Evolutionary conservation across 2,329 filamentous ascomycete genomes (phyloP).

Genomic region (Colletotrichum higginsianum): DNA sequence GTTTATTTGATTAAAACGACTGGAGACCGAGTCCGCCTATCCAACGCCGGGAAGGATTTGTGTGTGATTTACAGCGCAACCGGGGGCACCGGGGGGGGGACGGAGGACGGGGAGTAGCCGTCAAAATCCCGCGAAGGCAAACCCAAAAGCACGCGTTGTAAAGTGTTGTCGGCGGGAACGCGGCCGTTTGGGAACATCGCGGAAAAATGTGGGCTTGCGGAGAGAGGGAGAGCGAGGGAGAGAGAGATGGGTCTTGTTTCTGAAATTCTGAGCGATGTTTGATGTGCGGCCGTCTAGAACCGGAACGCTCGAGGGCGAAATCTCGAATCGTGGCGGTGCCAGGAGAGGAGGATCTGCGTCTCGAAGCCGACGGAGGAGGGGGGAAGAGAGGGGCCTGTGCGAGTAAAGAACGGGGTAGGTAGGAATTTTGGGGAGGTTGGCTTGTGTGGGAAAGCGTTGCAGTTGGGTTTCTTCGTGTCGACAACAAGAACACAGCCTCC

Average conservation of each 20-base stretch:
- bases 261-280: conserved; percentile 26
- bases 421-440: not conserved
- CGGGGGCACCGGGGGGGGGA: not conserved
- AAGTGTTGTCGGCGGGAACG: conserved; percentile 2
- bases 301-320: conserved; percentile 24
- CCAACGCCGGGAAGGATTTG: not conserved
- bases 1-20: conserved; percentile 16
- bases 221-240: conserved; percentile 9
- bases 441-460: conserved; percentile 14
- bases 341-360: conserved; percentile 30
- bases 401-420: conserved; percentile 14
- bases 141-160: not conserved
- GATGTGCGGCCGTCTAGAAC: conserved; percentile 38
- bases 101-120: too few relatives aligned
- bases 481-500: conserved; percentile 32
- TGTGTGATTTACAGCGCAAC: conserved; percentile 8
- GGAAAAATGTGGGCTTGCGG: conserved; percentile 25
- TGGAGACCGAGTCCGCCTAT: not conserved
- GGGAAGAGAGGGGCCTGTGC: conserved; percentile 18
- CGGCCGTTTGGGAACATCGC: not conserved
- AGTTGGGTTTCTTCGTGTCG: conserved; percentile 9
- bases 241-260: conserved; percentile 24
- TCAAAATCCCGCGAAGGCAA: too few relatives aligned
- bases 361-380: conserved; percentile 4
- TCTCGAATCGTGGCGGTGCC: conserved; percentile 39